Base-by-base conservation (phyloP, 2,329 filamentous ascomycete genomes). In the Sporothrix brasiliensis region DNA sequence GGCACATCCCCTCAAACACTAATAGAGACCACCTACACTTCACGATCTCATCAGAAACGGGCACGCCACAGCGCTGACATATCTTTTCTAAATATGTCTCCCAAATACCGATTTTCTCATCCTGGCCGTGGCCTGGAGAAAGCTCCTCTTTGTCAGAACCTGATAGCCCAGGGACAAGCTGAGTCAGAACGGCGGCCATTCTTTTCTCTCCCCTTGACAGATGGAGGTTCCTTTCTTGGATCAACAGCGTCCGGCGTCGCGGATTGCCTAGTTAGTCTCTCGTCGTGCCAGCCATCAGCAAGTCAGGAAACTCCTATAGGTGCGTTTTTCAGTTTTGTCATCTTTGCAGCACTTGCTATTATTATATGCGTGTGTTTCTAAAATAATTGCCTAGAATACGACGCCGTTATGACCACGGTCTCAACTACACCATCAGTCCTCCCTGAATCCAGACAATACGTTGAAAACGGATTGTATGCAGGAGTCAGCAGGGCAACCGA, bases 231-330 rank as follows among this genome's bases (percentile, higher is more conserved):
- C 4, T 68, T 72, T 44, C 47, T 72, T 4, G 67, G 58, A 14
- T 30, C 67, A 3, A 69, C 71, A 2, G 69, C 71, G 1, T 68
- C 71, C 3, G 61, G 66, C 0, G 53, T 72, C 65, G n/a, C 68
- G 69, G 21, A 69, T 61, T 72, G 67, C 68, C 53, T 65, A 70
- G 7, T 71, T 41, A 78, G 75, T 71, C 77, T 81, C 52, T 72
- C 77, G 39, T 70, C 80, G 67, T 82, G 80, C 70, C 73, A 77
- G 41, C 76, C 79, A n/a, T 80, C 78, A 69, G 76, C 77, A 56
- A 74, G 76, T 27, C 78, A 77, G 73, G 79, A 79, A 34, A 72
- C 79, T 53, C 69, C 72, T 34, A 74, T 77, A 75, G 77, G 80
- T 82, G 76, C 69, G 79, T 76, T 53, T 19, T 30, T 53, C 10